A percentile compares a stretch with the other conserved stretches of the same genome.
phyloP scores from a whole-genome alignment of 129 eudicot genomes.

The Pulicaria dysenterica region DNA sequence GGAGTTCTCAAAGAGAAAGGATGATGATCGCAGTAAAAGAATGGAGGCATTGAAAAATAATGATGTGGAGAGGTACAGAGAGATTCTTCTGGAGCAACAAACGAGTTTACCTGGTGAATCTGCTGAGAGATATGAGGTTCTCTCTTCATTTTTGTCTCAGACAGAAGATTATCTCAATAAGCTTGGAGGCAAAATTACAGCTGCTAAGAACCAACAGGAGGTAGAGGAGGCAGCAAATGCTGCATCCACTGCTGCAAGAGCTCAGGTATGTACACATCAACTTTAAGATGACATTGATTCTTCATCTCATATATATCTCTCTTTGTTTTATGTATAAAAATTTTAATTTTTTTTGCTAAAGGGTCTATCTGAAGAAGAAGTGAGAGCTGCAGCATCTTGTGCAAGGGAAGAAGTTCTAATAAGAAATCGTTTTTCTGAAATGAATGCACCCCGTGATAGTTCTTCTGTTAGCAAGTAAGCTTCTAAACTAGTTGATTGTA shows the following conservation, averaged over 20 bases:
- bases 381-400: slow-evolving; percentile 96
- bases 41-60: slow-evolving; percentile 99
- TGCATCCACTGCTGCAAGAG: slow-evolving; percentile 86
- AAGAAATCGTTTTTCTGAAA: slow-evolving; percentile 95
- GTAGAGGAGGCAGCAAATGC: slow-evolving; percentile 91
- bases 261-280: slow-evolving; percentile 54
- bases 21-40: slow-evolving; percentile 83
- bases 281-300: background rate
- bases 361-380: slow-evolving; percentile 99
- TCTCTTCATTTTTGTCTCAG: slow-evolving; percentile 88
- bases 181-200: slow-evolving; percentile 92
- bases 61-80: slow-evolving; percentile 94
- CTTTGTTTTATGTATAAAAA: background rate
- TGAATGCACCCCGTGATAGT: slow-evolving; percentile 93
- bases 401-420: slow-evolving; percentile 96
- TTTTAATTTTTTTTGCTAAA: slow-evolving; percentile 25
- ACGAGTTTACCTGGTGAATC: slow-evolving; percentile 89
- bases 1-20: slow-evolving; percentile 92
- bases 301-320: background rate
- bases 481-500: slow-evolving; percentile 15
- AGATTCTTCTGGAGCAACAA: slow-evolving; percentile 94
- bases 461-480: slow-evolving; percentile 93
- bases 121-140: slow-evolving; percentile 93
- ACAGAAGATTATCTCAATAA: slow-evolving; percentile 93
- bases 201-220: slow-evolving; percentile 92